Conservation (phyloP, 345 rosid species). For the Aquilaria sinensis region DNA sequence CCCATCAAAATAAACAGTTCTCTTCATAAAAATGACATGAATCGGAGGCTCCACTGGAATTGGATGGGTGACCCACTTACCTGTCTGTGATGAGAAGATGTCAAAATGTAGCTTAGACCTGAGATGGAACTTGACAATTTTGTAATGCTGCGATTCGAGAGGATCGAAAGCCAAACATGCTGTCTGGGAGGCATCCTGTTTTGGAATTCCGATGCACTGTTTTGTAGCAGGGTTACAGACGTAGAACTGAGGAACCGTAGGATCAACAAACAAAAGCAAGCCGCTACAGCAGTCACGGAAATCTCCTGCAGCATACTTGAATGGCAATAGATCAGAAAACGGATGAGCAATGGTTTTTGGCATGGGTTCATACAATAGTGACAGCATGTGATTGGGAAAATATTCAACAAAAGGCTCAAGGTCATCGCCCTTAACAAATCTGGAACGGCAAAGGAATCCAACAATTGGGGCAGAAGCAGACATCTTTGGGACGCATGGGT, state of each 20-base stretch:
- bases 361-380: too few species aligned
- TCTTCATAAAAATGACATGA: not conserved
- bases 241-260: not conserved
- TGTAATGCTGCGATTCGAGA: not conserved
- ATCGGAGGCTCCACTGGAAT: not conserved
- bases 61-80: not conserved
- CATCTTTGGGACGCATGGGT: too few species aligned
- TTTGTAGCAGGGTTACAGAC: conserved; percentile 8
- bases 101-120: not conserved
- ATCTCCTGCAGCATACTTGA: not conserved
- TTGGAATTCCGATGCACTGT: conserved; percentile 1
- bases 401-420: too few species aligned
- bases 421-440: too few species aligned
- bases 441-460: too few species aligned
- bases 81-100: conserved; percentile 3
- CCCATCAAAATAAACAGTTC: not conserved
- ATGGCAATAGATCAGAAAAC: not conserved
- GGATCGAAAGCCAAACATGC: conserved; percentile 7
- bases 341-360: too few species aligned
- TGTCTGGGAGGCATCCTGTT: not conserved
- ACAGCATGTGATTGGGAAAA: too few species aligned
- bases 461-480: too few species aligned
- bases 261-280: conserved; percentile 7
- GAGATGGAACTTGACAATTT: not conserved
- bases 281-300: conserved; percentile 11